Conservation (phyloP, 1,284 basidiomycete genomes). For the Porodaedalea pini region DNA sequence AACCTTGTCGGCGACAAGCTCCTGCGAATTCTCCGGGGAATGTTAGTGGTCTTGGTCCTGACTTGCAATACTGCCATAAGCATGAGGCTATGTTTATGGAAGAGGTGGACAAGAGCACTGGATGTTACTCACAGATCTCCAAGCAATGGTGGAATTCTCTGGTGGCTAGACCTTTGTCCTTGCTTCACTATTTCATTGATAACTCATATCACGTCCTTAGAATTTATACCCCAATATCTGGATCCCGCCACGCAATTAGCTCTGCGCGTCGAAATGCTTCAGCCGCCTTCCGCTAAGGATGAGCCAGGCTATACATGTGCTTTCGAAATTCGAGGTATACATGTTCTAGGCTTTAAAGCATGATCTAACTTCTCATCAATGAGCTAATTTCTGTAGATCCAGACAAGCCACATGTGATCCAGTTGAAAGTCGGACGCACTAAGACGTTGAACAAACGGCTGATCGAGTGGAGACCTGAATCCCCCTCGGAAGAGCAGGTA, state of each 20-base stretch:
- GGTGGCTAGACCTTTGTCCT: conserved; percentile 34
- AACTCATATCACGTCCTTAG: conserved; percentile 33
- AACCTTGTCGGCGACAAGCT: no score
- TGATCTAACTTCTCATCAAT: background rate
- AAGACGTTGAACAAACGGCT: conserved; percentile 47
- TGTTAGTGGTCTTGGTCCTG: no score
- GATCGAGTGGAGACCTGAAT: conserved; percentile 73
- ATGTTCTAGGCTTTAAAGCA: background rate
- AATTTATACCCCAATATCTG: conserved; percentile 67
- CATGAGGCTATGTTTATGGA: no score
- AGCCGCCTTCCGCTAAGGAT: conserved; percentile 52
- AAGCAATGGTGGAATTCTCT: conserved; percentile 55
- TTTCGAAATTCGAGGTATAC: conserved; percentile 65
- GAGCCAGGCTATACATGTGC: conserved; percentile 74
- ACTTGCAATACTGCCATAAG: no score
- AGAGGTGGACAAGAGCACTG: no score
- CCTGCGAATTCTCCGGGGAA: no score
- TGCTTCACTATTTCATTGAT: background rate
- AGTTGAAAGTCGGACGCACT: conserved; percentile 52
- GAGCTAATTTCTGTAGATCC: conserved; percentile 26
- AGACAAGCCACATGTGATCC: conserved; percentile 32
- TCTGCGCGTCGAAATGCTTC: conserved; percentile 68
- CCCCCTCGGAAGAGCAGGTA: conserved; percentile 45
- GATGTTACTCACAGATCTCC: no score
- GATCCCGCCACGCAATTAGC: conserved; percentile 57